Conservation (phyloP, 179 eudicot genomes). For the Beta corolliflora region DNA sequence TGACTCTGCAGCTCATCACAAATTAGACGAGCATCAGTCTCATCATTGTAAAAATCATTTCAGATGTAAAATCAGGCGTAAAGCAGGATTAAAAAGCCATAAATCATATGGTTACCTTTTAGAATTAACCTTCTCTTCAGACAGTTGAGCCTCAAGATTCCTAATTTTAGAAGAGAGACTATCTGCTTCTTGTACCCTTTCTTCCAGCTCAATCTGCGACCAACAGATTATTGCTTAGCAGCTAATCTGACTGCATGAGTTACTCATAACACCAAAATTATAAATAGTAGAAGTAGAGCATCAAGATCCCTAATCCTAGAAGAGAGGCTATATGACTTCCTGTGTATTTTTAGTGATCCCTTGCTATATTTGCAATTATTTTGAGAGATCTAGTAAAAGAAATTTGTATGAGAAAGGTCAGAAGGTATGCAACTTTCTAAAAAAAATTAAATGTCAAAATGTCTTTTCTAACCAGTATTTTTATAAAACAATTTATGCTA, state of each 20-base stretch:
- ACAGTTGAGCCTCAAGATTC: conserved; percentile 74
- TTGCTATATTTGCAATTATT: too few relatives aligned
- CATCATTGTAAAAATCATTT: not conserved
- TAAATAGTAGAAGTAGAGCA: conserved; percentile 38
- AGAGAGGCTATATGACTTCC: conserved; percentile 45
- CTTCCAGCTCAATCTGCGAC: conserved; percentile 58
- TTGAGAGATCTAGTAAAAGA: too few relatives aligned
- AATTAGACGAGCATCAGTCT: not conserved
- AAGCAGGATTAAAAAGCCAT: not conserved
- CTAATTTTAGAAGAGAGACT: conserved; percentile 54
- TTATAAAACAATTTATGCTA: too few relatives aligned
- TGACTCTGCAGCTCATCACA: conserved; percentile 48
- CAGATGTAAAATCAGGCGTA: not conserved
- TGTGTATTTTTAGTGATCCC: too few relatives aligned
- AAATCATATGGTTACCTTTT: conserved; percentile 48
- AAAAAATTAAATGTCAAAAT: too few relatives aligned
- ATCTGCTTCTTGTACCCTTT: conserved; percentile 63
- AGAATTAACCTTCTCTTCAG: conserved; percentile 63
- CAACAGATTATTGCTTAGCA: conserved; percentile 14
- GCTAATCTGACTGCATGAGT: not conserved
- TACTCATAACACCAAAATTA: not conserved
- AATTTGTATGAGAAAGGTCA: too few relatives aligned
- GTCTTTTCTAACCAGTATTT: too few relatives aligned
- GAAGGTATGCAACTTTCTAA: too few relatives aligned
- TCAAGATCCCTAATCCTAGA: conserved; percentile 62